Evolutionary conservation across 2,329 filamentous ascomycete genomes (phyloP).

Genomic region (Chrysoporthe puriensis): DNA sequence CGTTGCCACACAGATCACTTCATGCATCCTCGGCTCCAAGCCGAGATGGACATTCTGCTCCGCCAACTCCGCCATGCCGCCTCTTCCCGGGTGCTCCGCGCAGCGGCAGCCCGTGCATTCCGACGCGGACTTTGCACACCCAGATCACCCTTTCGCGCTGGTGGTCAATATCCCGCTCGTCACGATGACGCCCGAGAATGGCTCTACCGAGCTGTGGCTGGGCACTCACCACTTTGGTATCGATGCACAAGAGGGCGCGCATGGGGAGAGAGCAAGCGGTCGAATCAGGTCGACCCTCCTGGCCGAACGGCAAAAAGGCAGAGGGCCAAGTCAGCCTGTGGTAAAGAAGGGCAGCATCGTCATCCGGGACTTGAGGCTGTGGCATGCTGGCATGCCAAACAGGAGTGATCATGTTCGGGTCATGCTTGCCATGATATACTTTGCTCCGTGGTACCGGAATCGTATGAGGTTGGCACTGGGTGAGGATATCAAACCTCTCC

Average conservation of each 20-base stretch:
- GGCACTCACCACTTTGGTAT: constrained; percentile 51
- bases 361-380: constrained; percentile 62
- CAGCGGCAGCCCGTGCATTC: constrained; percentile 60
- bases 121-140: constrained; percentile 62
- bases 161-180: constrained; percentile 59
- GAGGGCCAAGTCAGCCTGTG: constrained; percentile 53
- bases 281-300: constrained; percentile 49
- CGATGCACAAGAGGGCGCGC: constrained; percentile 50
- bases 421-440: constrained; percentile 65
- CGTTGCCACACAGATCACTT: constrained; percentile 59
- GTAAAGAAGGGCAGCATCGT: constrained; percentile 60
- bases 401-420: constrained; percentile 51
- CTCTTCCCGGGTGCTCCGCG: constrained; percentile 42
- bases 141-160: constrained; percentile 56
- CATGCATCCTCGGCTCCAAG: constrained; percentile 55
- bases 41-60: constrained; percentile 63
- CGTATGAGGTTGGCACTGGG: constrained; percentile 59
- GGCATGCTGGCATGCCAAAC: constrained; percentile 69
- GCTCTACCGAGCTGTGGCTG: constrained; percentile 63
- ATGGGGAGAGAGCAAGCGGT: constrained; percentile 57
- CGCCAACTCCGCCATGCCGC: constrained; percentile 60
- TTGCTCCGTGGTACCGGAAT: constrained; percentile 61
- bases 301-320: constrained; percentile 39
- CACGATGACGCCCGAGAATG: constrained; percentile 54
- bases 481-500: constrained; percentile 49